Base-by-base conservation (phyloP, 2,329 filamentous ascomycete genomes). In the Fusarium nodosum region DNA sequence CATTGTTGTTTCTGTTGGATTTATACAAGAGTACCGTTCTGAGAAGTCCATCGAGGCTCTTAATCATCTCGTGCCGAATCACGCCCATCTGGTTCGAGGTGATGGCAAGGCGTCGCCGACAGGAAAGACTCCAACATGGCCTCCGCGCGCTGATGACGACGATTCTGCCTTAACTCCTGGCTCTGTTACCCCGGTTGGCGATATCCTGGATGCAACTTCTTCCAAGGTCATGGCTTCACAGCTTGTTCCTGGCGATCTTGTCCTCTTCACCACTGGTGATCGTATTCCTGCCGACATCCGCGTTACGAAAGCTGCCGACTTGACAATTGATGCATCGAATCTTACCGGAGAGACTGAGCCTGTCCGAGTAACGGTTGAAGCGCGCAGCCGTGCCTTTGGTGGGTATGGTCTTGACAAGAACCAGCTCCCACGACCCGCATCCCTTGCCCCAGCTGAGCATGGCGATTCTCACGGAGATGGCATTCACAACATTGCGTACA, bases 21-120 rank as follows among this genome's bases (percentile, higher is more conserved):
- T 99, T 74, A 89, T 98, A 54, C 96, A 99, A 78, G 96, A 99
- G 81, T 99, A 99, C 79, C 87, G 96, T 62, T 98, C 96, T 10
- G 96, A 99, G 78, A 97, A 99, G 80, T 98, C 95, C 4, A 89
- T 99, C 71, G 96, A 99, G 80, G 96, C 96, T 22, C 84, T 99
- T 72, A 97, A 92, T 76, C 93, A 96, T 74, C 84, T 99, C 28
- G 95, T 99, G 0, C 97, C 96, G 30, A 97, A 98, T 78, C 93
- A 94, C 78, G 96, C 97, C 31, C 94, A 99, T 81, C 85, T 98
- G n/a, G 93, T 99, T 64, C 90, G 97, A 66, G 85, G 86, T 33
- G 78, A 83, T 41, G 61, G 79, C 45, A 81, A 77, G 36, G 63
- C 77, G 7, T 34, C 75, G 12, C 55, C 76, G 7, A 63, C 76